Percentiles rank a stretch among this genome's conserved stretches.
phyloP scores from a whole-genome alignment of 176 grass and related monocot genomes.

The Musa itinerans region DNA sequence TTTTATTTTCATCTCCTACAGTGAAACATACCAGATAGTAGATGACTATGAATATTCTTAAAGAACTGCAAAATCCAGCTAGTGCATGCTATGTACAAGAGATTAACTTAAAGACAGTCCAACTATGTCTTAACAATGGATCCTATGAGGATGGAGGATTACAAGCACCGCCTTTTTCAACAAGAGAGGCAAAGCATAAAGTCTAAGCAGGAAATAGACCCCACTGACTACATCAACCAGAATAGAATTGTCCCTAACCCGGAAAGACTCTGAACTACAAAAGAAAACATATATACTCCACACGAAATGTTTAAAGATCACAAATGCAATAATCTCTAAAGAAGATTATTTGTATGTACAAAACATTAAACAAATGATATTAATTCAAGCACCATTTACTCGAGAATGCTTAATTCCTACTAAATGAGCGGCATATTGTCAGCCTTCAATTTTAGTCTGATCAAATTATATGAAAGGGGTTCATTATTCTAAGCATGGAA shows the following conservation, averaged over 20 bases:
- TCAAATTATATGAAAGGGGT: constrained; percentile 24
- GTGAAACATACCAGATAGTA: not conserved
- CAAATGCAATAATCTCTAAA: not conserved
- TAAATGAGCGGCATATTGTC: not conserved
- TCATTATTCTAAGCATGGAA: constrained; percentile 26
- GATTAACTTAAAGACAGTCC: not conserved
- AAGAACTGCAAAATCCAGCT: not conserved
- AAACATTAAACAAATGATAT: not conserved
- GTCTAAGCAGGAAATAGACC: not conserved
- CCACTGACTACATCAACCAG: no score
- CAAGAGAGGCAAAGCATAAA: not conserved
- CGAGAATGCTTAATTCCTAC: not conserved
- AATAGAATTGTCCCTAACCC: not conserved
- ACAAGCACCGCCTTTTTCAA: not conserved
- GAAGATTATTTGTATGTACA: not conserved
- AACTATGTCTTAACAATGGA: not conserved
- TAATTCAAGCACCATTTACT: not conserved
- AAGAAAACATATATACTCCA: not conserved
- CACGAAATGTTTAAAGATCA: not conserved
- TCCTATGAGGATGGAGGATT: not conserved
- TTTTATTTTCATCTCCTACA: not conserved
- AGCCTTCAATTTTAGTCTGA: constrained; percentile 8
- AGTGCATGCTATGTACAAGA: not conserved
- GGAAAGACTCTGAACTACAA: not conserved
- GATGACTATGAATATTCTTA: not conserved